A percentile compares a stretch with the other conserved stretches of the same genome.
These are phyloP conservation scores for Adansonia madagascariensis DNA, from an alignment of 441 rosid genomes.

Conservation along the genomic window DNA sequence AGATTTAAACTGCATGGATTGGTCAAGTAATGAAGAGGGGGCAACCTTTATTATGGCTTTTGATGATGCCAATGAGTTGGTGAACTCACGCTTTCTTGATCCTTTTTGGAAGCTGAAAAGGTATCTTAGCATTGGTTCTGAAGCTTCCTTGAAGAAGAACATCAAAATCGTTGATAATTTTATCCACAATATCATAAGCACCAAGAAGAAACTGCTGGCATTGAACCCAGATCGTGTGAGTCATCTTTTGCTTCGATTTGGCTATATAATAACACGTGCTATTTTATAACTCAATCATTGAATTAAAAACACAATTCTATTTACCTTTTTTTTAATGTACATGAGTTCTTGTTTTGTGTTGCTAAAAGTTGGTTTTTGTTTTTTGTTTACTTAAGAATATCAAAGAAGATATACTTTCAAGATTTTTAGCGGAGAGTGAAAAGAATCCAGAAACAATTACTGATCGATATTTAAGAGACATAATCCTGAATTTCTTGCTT, in stretches of 20 bases:
- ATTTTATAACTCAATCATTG: too few relatives aligned
- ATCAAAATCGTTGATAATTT: conserved; percentile 30
- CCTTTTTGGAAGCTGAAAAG: conserved; percentile 57
- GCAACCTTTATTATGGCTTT: conserved; percentile 63
- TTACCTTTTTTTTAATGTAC: too few relatives aligned
- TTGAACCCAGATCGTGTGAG: conserved; percentile 39
- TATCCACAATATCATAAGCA: conserved; percentile 40
- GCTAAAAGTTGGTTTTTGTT: not conserved
- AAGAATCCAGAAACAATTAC: conserved; percentile 61
- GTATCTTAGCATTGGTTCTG: conserved; percentile 39
- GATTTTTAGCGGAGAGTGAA: conserved; percentile 63
- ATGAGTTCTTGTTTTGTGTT: too few relatives aligned
- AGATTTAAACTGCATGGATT: conserved; percentile 62
- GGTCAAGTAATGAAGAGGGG: conserved; percentile 51
- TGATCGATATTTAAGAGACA: conserved; percentile 64
- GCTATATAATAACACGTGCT: too few relatives aligned
- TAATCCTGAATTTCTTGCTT: conserved; percentile 43
- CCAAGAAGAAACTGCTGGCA: conserved; percentile 43
- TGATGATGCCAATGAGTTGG: conserved; percentile 62
- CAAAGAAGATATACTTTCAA: conserved; percentile 78
- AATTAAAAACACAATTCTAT: too few relatives aligned
- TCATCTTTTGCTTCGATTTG: not conserved
- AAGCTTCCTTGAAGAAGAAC: conserved; percentile 34
- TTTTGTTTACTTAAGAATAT: conserved; percentile 39
- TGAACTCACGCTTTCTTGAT: conserved; percentile 55